phyloP scores from a whole-genome alignment of 129 eudicot genomes.

The Helianthus tuberosus region DNA sequence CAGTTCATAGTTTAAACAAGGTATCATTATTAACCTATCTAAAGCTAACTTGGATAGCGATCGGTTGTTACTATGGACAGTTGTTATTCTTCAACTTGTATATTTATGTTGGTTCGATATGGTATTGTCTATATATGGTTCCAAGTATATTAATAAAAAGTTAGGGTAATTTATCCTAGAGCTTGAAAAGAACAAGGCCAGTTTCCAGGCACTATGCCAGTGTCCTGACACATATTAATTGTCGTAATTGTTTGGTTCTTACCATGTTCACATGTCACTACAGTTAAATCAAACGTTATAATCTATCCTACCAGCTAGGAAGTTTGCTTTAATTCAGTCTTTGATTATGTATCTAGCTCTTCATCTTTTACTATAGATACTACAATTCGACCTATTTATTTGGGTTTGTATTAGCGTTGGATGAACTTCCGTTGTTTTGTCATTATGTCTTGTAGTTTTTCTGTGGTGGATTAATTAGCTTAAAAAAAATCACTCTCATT shows the following conservation, averaged over 20 bases:
- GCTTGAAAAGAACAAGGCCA: background rate
- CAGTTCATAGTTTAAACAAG: too few relatives aligned
- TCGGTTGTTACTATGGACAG: background rate
- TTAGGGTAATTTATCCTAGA: slow-evolving; percentile 5
- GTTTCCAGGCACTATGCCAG: background rate
- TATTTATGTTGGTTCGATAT: background rate
- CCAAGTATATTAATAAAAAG: background rate
- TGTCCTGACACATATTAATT: slow-evolving; percentile 3
- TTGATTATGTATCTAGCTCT: too few relatives aligned
- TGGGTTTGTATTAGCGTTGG: too few relatives aligned
- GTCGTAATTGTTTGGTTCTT: background rate
- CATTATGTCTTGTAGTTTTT: too few relatives aligned
- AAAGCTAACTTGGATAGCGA: background rate
- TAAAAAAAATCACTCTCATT: too few relatives aligned
- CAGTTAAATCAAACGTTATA: too few relatives aligned
- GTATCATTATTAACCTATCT: background rate
- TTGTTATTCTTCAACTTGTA: background rate
- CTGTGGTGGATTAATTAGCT: too few relatives aligned
- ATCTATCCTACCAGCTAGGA: background rate
- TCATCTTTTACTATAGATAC: too few relatives aligned
- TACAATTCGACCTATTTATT: too few relatives aligned
- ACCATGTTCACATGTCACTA: slow-evolving; percentile 1
- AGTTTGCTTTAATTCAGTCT: too few relatives aligned
- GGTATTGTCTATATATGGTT: background rate
- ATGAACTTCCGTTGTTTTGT: too few relatives aligned